Percentiles rank a stretch among this genome's conserved stretches.
phyloP scores from a whole-genome alignment of 2,329 filamentous ascomycete genomes.

The Neurospora crassa region DNA sequence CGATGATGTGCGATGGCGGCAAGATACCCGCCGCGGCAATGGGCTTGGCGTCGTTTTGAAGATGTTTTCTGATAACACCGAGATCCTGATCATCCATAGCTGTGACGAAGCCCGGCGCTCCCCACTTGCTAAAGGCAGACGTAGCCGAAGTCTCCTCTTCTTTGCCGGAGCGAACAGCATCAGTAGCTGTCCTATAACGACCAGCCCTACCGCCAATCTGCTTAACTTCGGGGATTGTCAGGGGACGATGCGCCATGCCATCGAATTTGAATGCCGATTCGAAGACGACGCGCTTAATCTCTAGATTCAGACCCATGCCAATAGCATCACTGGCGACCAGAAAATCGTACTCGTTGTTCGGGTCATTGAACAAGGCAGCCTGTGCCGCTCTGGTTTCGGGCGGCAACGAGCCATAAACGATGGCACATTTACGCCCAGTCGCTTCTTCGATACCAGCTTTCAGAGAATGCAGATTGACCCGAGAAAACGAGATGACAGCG shows the following conservation, averaged over 20 bases:
- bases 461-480: constrained; percentile 70
- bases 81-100: constrained; percentile 66
- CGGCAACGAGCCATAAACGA: constrained; percentile 85
- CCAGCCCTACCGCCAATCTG: constrained; percentile 93
- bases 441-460: constrained; percentile 66
- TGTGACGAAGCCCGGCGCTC: constrained; percentile 60
- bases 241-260: constrained; percentile 42
- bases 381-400: constrained; percentile 90
- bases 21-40: constrained; percentile 64
- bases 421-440: constrained; percentile 75
- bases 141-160: not conserved
- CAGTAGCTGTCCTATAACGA: constrained; percentile 64
- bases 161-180: constrained; percentile 30
- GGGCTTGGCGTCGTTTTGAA: constrained; percentile 53
- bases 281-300: constrained; percentile 84
- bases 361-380: constrained; percentile 88
- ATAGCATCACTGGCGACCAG: constrained; percentile 79
- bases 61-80: constrained; percentile 47
- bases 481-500: constrained; percentile 78
- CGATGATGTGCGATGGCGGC: constrained; percentile 60
- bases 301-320: constrained; percentile 93
- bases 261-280: constrained; percentile 68
- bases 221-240: constrained; percentile 73
- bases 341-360: constrained; percentile 89
- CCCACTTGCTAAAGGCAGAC: constrained; percentile 5